These are phyloP conservation scores for Physocladia obscura DNA, from an alignment of 192 early-diverging fungal species.

Conservation along the genomic window DNA sequence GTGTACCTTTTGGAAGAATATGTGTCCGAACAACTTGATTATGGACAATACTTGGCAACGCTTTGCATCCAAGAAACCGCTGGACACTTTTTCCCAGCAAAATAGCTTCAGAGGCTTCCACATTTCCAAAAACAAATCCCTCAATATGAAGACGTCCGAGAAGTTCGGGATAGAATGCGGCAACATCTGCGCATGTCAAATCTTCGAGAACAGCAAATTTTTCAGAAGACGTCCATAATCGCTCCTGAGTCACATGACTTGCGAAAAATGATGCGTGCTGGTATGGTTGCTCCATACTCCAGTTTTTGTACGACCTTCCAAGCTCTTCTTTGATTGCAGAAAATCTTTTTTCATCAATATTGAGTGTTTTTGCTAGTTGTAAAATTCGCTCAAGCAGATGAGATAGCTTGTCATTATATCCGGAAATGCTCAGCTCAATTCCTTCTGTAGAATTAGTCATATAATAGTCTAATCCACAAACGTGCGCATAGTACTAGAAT, in stretches of 20 bases:
- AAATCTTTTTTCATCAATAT: constrained; percentile 73
- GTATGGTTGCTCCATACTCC: constrained; percentile 73
- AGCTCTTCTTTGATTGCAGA: constrained; percentile 77
- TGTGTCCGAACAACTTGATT: constrained; percentile 56
- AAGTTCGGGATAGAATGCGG: constrained; percentile 73
- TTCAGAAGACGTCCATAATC: constrained; percentile 76
- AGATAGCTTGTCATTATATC: constrained; percentile 87
- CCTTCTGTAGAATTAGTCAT: constrained; percentile 69
- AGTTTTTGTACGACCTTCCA: constrained; percentile 74
- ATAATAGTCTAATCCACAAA: constrained; percentile 80
- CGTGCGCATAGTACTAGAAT: constrained; percentile 91
- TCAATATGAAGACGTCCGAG: constrained; percentile 71
- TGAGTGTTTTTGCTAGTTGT: constrained; percentile 61
- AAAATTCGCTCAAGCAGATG: constrained; percentile 71
- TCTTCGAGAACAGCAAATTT: constrained; percentile 69
- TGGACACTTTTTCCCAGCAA: constrained; percentile 60
- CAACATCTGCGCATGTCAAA: constrained; percentile 72
- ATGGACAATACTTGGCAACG: constrained; percentile 53
- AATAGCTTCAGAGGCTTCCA: constrained; percentile 59
- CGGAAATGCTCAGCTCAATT: constrained; percentile 63
- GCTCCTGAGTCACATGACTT: constrained; percentile 72
- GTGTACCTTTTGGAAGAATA: constrained; percentile 43
- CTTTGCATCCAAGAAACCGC: constrained; percentile 56
- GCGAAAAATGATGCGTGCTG: constrained; percentile 77
- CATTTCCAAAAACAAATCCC: constrained; percentile 87